Base-by-base conservation (phyloP, 805 yeast species). In the Blastobotrys chiropterorum region DNA sequence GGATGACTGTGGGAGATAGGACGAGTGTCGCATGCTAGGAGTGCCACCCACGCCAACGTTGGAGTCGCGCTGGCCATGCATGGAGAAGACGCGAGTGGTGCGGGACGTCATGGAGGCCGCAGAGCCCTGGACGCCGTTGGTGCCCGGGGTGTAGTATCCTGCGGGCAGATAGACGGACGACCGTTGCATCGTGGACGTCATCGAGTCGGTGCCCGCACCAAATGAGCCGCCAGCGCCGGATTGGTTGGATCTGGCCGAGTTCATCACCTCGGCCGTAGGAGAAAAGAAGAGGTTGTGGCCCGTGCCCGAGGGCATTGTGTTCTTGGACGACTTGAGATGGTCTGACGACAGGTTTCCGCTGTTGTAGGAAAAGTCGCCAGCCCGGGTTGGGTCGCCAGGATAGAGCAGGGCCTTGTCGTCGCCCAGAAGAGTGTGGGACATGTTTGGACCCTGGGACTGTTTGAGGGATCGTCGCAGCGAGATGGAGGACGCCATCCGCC, bases 181-280 rank as follows among this genome's bases (percentile, higher is more conserved):
- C 21, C 65, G 52, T 26, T 40, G 46, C 17, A 51, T 44, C 11
- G 53, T 45, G 15, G 41, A 47, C 38, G 54, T 41, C 15, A 22
- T 14, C 20, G 56, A 48, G 44, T 34, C 31, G 34, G 20, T 22
- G 46, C 50, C 43, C 14, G 44, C 38, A 22, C 50, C 44, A 21
- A 40, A 40, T 3, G 49, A 21, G 7, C 51, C 54, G 15, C 54
- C 56, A 26, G 34, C 34, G 34, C 34, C 34, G 8, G 11, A 26
- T 26, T 26, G 34, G 34, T 26, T 26, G 8, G 44, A 53, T 26
- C 58, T 49, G 40, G 67, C 68, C 21, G 75, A 77, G 51, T 72
- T 72, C 78, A 82, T 77, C 15, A 83, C 84, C 60, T 85, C 89
- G 15, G 82, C 83, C 0, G 95, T 87, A 34, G 95, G 95, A 2